Evolutionary conservation across 2,329 filamentous ascomycete species (phyloP), one percentile per base, ranked within the genome.

Genomic region (Orbilia brochopaga): DNA sequence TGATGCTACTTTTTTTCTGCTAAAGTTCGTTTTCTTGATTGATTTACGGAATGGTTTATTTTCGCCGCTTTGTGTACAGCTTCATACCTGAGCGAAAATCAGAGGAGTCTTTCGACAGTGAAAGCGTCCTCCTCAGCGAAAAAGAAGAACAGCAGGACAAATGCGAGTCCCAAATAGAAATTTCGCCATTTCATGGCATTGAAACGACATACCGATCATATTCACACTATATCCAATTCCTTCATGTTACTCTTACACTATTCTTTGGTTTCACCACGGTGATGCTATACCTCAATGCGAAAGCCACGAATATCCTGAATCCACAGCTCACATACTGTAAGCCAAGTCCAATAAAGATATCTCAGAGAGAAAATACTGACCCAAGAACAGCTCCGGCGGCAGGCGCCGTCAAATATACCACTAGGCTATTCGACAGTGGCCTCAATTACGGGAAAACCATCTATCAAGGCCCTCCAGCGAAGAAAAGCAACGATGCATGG

Each of bases 381-480:
- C 11, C 10, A 19, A 11, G 15, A 2, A 48, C 21, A 58, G 55
- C 55, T 32, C 55, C 55, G n/a, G 55, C 55, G 15, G 40, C 55
- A 21, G 40, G 27, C 23, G 55, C 55, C n/a, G 30, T 58, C 11
- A 58, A 50, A 48, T 58, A 58, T 30, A 58, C 37, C 30, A 58
- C 55, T 6, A 58, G 40, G 24, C 55, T 58, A 7, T 58, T 58
- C 42, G 55, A 58, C 42, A 58, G 55, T 23, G 55, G 55, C 32
- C 55, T 58, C 55, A 58, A 58, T 13, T 58, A 58, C 24, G 55
- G 55, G 11, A 58, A 58, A 42, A 58, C 55, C 13, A 58, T 58
- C 48, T 58, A 58, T 35, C 55, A 58, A 32, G 55, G 55, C 2
- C 55, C 55, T 58, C 55, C 40, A 48, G 55, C 55, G 30, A 7